phyloP scores from a whole-genome alignment of 208 protist genomes.

The Acanthamoeba lenticulata region DNA sequence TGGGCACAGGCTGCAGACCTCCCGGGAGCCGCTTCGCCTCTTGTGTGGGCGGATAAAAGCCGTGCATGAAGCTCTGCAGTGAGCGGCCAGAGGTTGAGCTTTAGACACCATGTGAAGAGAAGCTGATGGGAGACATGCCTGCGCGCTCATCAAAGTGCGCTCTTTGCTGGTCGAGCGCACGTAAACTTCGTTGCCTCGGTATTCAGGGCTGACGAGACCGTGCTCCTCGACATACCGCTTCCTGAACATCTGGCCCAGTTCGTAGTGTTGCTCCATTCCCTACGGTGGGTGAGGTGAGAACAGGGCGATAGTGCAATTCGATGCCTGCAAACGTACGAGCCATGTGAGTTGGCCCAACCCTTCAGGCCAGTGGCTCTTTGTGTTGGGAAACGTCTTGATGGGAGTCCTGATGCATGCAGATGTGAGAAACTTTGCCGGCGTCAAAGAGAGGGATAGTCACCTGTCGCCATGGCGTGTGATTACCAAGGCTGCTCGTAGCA shows the following conservation, averaged over 20 bases:
- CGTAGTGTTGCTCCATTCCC: constrained; percentile 59
- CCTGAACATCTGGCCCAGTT: constrained; percentile 65
- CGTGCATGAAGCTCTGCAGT: constrained; percentile 61
- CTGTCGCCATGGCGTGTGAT: constrained; percentile 70
- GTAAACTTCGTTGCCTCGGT: constrained; percentile 33
- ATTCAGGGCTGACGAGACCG: not conserved
- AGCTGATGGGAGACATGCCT: not conserved
- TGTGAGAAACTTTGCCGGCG: not conserved
- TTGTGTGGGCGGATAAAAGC: constrained; percentile 6
- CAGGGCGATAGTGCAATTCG: not conserved
- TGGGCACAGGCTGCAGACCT: constrained; percentile 47
- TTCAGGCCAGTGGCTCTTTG: constrained; percentile 56
- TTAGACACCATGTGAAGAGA: not conserved
- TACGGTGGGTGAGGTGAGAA: not conserved
- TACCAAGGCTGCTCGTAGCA: constrained; percentile 19
- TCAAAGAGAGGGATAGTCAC: not conserved
- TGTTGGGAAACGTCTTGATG: constrained; percentile 65
- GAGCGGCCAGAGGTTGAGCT: not conserved
- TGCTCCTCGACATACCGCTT: constrained; percentile 59
- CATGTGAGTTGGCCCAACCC: constrained; percentile 71
- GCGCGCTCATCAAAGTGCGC: constrained; percentile 63
- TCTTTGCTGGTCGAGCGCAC: constrained; percentile 60
- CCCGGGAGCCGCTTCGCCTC: constrained; percentile 37
- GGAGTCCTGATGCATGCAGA: constrained; percentile 38
- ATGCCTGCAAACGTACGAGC: not conserved